Conservation (phyloP, 2,329 filamentous ascomycete species). For the Colletotrichum sublineola region DNA sequence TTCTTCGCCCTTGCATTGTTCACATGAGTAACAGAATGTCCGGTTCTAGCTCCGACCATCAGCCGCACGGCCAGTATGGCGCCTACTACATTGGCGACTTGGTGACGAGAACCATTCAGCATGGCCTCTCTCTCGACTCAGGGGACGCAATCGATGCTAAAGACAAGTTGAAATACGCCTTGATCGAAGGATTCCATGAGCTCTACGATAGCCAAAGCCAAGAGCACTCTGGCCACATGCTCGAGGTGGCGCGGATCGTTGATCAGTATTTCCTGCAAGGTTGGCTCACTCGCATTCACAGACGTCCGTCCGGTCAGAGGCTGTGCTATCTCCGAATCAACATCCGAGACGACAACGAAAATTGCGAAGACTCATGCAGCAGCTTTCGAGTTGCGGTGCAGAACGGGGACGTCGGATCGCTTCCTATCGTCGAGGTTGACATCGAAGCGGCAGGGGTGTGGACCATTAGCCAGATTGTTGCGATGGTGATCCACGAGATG, state of each 20-base stretch:
- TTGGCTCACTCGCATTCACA: constrained; percentile 1
- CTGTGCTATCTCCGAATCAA: not conserved
- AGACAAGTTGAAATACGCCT: constrained; percentile 4
- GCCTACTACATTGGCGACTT: constrained; percentile 1
- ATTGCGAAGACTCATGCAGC: not conserved
- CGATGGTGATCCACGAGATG: constrained; percentile 47
- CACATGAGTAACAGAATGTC: not conserved
- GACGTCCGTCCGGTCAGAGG: too few relatives aligned
- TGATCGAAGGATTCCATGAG: constrained; percentile 14
- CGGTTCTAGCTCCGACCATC: not conserved
- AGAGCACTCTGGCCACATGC: constrained; percentile 2
- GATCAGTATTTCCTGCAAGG: constrained; percentile 29
- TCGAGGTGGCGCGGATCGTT: constrained; percentile 11
- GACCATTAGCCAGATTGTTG: constrained; percentile 50
- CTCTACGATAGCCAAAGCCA: constrained; percentile 13
- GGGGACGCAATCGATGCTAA: not conserved
- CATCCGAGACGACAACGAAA: constrained; percentile 3
- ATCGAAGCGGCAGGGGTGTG: not conserved
- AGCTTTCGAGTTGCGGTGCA: not conserved
- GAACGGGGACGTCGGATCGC: not conserved
- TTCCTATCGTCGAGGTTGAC: constrained; percentile 4
- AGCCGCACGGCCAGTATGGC: not conserved
- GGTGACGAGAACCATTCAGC: not conserved
- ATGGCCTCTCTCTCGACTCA: not conserved
- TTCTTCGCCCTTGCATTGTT: not conserved